These are phyloP conservation scores for Talaromyces sp. DNA, from an alignment of 2,329 filamentous ascomycete genomes.

Conservation along the genomic window DNA sequence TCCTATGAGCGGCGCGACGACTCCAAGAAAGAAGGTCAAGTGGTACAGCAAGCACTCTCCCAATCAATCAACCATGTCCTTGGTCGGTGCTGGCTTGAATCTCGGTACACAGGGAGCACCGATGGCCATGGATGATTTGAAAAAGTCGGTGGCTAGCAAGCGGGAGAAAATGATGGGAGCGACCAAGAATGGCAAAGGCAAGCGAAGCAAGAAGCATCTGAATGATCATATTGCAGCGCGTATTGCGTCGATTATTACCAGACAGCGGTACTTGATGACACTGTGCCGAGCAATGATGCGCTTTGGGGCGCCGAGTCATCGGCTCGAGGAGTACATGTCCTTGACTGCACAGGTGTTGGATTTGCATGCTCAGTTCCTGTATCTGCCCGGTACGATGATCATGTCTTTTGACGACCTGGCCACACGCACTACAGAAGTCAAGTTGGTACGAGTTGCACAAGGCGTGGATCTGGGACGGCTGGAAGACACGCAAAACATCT, in stretches of 20 bases:
- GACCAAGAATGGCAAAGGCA: constrained; percentile 26
- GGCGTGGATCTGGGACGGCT: constrained; percentile 44
- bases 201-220: constrained; percentile 31
- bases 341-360: constrained; percentile 87
- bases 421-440: constrained; percentile 47
- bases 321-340: constrained; percentile 82
- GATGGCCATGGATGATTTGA: constrained; percentile 17
- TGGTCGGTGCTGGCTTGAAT: constrained; percentile 18
- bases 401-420: constrained; percentile 69
- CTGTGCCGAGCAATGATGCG: constrained; percentile 83
- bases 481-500: constrained; percentile 45
- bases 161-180: constrained; percentile 10
- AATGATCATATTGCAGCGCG: constrained; percentile 59
- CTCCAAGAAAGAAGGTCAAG: constrained; percentile 24
- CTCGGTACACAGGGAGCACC: constrained; percentile 15
- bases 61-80: constrained; percentile 18
- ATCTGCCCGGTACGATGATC: constrained; percentile 90
- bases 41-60: constrained; percentile 25
- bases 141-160: constrained; percentile 14
- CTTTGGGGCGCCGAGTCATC: constrained; percentile 86
- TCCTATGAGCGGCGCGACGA: constrained; percentile 15
- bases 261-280: constrained; percentile 78
- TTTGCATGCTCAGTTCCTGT: constrained; percentile 84
- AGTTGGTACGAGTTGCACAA: constrained; percentile 41
- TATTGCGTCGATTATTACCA: constrained; percentile 66